Percentiles rank a stretch among this genome's conserved stretches.
phyloP scores from a whole-genome alignment of 371 early-diverging fungal species.

The Rhizopus delemar region DNA sequence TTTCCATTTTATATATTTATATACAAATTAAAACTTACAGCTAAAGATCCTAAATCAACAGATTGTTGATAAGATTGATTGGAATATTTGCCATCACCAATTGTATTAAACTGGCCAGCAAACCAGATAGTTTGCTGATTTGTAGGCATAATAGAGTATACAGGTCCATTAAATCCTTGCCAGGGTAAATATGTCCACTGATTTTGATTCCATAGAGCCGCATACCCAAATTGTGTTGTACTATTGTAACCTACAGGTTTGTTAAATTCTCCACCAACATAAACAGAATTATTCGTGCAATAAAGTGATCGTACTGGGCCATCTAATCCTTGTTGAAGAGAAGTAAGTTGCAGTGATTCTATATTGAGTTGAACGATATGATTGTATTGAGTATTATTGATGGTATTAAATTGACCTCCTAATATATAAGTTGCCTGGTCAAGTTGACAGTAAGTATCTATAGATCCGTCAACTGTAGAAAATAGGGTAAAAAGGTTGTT shows the following conservation, averaged over 20 bases:
- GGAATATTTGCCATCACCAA: constrained; percentile 40
- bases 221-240: constrained; percentile 42
- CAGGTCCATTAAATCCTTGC: constrained; percentile 52
- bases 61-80: constrained; percentile 34
- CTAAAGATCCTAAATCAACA: constrained; percentile 33
- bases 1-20: not conserved
- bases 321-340: constrained; percentile 58
- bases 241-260: constrained; percentile 22
- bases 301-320: constrained; percentile 59
- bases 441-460: constrained; percentile 17
- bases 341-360: constrained; percentile 32
- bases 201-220: constrained; percentile 50
- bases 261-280: constrained; percentile 58
- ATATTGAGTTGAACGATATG: constrained; percentile 59
- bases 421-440: constrained; percentile 17
- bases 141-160: constrained; percentile 41
- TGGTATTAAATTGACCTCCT: constrained; percentile 45
- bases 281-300: constrained; percentile 50
- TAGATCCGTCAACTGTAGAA: constrained; percentile 16
- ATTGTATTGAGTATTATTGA: constrained; percentile 35
- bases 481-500: constrained; percentile 8
- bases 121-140: constrained; percentile 29
- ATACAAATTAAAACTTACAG: constrained; percentile 21
- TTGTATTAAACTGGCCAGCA: constrained; percentile 48
- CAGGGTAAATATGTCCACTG: constrained; percentile 59